These are phyloP conservation scores for Alloteropsis semialata DNA, from an alignment of 176 grass and related monocot species.

Conservation along the genomic window DNA sequence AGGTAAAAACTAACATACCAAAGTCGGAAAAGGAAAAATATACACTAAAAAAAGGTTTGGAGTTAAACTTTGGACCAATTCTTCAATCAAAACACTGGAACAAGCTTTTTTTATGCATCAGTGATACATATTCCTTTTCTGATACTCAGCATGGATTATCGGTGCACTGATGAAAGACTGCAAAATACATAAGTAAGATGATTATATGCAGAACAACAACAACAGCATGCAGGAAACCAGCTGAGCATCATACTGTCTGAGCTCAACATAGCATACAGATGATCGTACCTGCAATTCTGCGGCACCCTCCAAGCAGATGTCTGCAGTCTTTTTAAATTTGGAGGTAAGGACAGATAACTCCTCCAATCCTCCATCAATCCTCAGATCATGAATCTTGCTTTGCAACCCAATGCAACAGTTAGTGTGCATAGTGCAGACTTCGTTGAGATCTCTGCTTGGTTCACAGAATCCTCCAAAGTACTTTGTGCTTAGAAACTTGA, in stretches of 20 bases:
- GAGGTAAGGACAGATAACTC: slow-evolving; percentile 63
- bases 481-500: slow-evolving; percentile 67
- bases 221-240: not conserved
- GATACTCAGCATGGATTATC: slow-evolving; percentile 16
- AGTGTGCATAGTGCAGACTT: slow-evolving; percentile 81
- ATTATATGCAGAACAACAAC: not conserved
- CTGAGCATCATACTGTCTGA: not conserved
- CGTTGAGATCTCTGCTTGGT: slow-evolving; percentile 66
- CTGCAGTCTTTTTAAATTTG: slow-evolving; percentile 49
- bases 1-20: not conserved
- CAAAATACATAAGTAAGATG: not conserved
- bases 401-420: slow-evolving; percentile 67
- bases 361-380: slow-evolving; percentile 64
- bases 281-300: slow-evolving; percentile 74
- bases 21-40: not conserved
- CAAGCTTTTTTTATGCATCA: not conserved
- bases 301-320: slow-evolving; percentile 51
- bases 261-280: not conserved
- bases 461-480: slow-evolving; percentile 85
- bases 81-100: slow-evolving; percentile 1
- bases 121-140: slow-evolving; percentile 4
- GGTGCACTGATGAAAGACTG: slow-evolving; percentile 37
- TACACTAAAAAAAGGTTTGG: not conserved
- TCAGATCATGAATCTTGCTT: slow-evolving; percentile 73
- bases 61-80: not conserved